Evolutionary conservation across 2,329 filamentous ascomycete genomes (phyloP), one percentile per base, ranked within the genome.

Genomic region (Aspergillus pseudonomiae): DNA sequence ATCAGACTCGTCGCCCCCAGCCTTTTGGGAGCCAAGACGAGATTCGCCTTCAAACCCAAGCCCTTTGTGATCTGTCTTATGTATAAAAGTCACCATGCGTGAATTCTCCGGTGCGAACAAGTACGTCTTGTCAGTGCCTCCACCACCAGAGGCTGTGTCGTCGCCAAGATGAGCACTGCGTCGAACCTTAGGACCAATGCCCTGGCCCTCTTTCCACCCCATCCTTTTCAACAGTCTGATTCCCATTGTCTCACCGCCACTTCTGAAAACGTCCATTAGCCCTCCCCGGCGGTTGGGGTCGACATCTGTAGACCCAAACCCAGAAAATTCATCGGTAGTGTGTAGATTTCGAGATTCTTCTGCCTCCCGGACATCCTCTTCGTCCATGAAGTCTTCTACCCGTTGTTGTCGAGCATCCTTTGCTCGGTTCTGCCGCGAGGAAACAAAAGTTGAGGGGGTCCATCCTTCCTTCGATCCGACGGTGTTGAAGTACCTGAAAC

Each of bases 401-500:
- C 89, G 88, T 74, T 91, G 88, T 56, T 75, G 71, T 61, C 86
- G 84, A n/a, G 82, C 83, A 81, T 91, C 86, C 74, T 91, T 92
- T 67, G 85, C 88, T 61, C 93, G 91, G 72, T 92, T 92, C 45
- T 87, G 82, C 28, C 95, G 91, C 58, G 94, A 97, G 7, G 94
- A 98, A 11, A 96, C 89, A 77, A 98, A 99, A 0, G 92, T 91
- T 26, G 92, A 89, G 2, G 95, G 95, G 0, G 92, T 90, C 94
- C 94, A 99, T 81, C 95, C 95, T 83, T 99, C 94, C 79, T 98
- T 98, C 62, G 94, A 97, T 59, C 95, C 95, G 70, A 98, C 95
- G 6, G 94, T 97, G 77, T 99, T 99, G 81, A 95, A 98, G 80
- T 98, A 97, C 70, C 92, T 94, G 77, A 67, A 41, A 74, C 39